These are phyloP conservation scores for Pelargonium citronellum DNA, from an alignment of 441 rosid genomes.

Conservation along the genomic window DNA sequence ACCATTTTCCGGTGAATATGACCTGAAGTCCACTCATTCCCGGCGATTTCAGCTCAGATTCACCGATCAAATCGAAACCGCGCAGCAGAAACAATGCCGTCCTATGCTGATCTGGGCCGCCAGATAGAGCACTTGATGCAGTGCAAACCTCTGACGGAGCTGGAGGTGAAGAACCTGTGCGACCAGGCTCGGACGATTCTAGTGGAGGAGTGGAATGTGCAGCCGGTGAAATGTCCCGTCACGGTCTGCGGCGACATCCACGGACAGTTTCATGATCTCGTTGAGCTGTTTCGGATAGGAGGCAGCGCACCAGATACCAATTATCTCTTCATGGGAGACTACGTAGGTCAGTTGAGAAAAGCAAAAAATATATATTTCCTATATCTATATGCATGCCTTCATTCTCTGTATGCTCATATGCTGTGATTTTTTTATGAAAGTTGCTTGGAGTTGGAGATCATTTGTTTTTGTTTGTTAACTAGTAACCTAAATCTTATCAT, in stretches of 20 bases:
- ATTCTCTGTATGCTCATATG: too few species aligned
- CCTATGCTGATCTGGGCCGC: conserved; percentile 86
- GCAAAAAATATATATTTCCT: too few species aligned
- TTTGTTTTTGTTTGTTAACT: too few species aligned
- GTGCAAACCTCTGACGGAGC: conserved; percentile 83
- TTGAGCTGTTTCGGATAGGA: conserved; percentile 90
- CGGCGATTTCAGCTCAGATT: too few species aligned
- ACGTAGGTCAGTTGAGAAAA: conserved; percentile 57
- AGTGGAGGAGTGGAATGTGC: conserved; percentile 98
- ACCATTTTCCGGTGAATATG: too few species aligned
- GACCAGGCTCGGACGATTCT: conserved; percentile 91
- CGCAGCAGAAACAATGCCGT: conserved; percentile 44
- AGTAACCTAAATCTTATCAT: too few species aligned
- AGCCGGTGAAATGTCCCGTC: conserved; percentile 97
- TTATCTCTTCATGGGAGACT: conserved; percentile 98
- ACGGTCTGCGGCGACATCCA: conserved; percentile 97
- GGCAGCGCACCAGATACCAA: conserved; percentile 94
- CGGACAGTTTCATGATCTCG: conserved; percentile 90
- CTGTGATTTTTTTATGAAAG: too few species aligned
- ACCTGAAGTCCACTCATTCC: too few species aligned
- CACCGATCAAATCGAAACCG: too few species aligned
- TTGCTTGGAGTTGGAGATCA: too few species aligned
- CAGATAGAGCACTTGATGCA: conserved; percentile 98
- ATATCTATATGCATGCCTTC: too few species aligned
- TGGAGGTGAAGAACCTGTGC: conserved; percentile 85